Conservation (phyloP, 352 stramenopile genomes). For the Phytophthora melonis region DNA sequence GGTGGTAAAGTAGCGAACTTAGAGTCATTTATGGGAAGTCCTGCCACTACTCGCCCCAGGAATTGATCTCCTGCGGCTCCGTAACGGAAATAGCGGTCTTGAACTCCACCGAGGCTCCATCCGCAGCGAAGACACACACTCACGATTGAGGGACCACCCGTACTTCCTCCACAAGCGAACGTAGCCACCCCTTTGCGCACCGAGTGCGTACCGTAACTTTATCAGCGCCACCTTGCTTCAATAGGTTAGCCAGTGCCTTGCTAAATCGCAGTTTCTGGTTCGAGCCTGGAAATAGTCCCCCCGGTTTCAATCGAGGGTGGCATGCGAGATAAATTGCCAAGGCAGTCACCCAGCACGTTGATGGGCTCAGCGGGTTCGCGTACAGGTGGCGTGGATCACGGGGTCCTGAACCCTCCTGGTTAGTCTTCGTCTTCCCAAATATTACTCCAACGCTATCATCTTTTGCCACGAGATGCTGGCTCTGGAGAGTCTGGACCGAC, state of each 20-base stretch:
- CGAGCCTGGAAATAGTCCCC: constrained; percentile 9
- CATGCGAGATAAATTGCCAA: constrained; percentile 8
- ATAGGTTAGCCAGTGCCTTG: background rate
- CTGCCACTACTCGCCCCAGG: constrained; percentile 16
- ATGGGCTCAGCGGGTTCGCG: constrained; percentile 9
- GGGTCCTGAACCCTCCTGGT: constrained; percentile 22
- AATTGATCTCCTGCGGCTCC: constrained; percentile 26
- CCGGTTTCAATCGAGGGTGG: background rate
- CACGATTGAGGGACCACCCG: constrained; percentile 20
- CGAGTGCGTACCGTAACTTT: constrained; percentile 30
- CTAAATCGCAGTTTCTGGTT: constrained; percentile 15
- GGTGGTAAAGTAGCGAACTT: constrained; percentile 19
- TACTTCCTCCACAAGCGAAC: constrained; percentile 29
- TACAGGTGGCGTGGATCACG: constrained; percentile 31
- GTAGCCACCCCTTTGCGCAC: constrained; percentile 26
- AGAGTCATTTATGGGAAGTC: constrained; percentile 16
- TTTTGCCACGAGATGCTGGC: constrained; percentile 6
- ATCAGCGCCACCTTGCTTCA: background rate
- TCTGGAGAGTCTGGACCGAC: constrained; percentile 30
- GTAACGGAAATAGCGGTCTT: constrained; percentile 32
- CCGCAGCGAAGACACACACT: constrained; percentile 26
- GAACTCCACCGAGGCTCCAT: constrained; percentile 21
- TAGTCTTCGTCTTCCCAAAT: constrained; percentile 36
- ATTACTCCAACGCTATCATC: constrained; percentile 29
- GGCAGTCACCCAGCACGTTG: constrained; percentile 1